Conservation (phyloP, 176 grass and related monocot species). For the Olyra latifolia region DNA sequence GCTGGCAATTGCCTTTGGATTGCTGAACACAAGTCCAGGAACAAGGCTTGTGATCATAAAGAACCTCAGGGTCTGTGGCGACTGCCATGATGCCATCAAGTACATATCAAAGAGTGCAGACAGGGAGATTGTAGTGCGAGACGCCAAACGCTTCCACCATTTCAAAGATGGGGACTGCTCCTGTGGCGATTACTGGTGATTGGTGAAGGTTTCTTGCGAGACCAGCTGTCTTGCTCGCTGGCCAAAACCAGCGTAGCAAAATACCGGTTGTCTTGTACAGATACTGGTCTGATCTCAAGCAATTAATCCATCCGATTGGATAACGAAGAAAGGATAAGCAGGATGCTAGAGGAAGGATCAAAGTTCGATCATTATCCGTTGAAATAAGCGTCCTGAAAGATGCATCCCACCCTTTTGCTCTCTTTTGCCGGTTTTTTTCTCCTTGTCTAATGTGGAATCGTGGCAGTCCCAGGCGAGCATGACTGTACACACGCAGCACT, state of each 20-base stretch:
- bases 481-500: background rate
- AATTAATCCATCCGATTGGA: background rate
- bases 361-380: background rate
- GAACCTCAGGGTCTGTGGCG: conserved; percentile 59
- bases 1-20: conserved; percentile 59
- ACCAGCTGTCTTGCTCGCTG: background rate
- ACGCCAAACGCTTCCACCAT: conserved; percentile 63
- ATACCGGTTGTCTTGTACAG: background rate
- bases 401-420: background rate
- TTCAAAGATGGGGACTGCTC: conserved; percentile 58
- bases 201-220: conserved; percentile 26
- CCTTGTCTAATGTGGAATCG: background rate
- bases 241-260: background rate
- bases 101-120: conserved; percentile 37
- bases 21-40: conserved; percentile 53
- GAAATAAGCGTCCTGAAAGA: background rate
- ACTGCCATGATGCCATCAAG: conserved; percentile 61
- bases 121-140: conserved; percentile 55
- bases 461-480: background rate
- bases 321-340: background rate
- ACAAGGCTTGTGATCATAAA: conserved; percentile 64
- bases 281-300: background rate
- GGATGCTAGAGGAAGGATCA: background rate
- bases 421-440: background rate
- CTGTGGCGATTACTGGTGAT: conserved; percentile 67